Evolutionary conservation across 768 basidiomycete genomes (phyloP), one percentile per base, ranked within the genome.

Genomic region (Lactarius evosmus): DNA sequence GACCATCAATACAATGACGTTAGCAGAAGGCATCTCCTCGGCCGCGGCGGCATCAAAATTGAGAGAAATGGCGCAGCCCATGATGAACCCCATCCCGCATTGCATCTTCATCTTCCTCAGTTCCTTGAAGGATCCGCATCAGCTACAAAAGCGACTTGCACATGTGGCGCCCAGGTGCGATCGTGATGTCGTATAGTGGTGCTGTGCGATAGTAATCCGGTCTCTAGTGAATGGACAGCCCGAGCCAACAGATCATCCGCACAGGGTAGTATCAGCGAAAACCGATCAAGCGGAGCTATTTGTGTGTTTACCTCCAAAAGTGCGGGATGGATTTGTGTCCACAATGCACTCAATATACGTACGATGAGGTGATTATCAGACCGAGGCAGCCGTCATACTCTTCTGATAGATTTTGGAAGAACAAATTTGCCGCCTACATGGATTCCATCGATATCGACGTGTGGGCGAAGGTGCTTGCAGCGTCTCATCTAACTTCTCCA

Each of bases 231-330:
- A 65, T 49, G 44, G 52, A 61, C 1, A 60, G 64, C 7, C 62
- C 64, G 22, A 65, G n/a, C 64, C 64, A 65, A 8, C 60, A 49
- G 22, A 60, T 56, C 12, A 64, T 53, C 63, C 61, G 30, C 22
- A 3, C 3, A 9, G 8, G 40, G 9, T 25, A n/a, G 11, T 16
- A 30, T 54, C 58, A 49, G 22, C 19, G 6, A 33, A 6, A 17
- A 4, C 12, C 17, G 30, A 4, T 29, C 5, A 30, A 14, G 29
- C 33, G n/a, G 27, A 61, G 6, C 8, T 4, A 3, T 36, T 29
- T n/a, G 7, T 3, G 12, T 27, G 25, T 19, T 50, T 62, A 19
- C 61, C 61, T 62, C 61, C 22, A 56, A 30, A 50, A 62, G 54
- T 4, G 61, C 61, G 14, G 25, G 46, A 40, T 56, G 61, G 46